Conservation (phyloP, 2,329 filamentous ascomycete species). For the Cladobotryum protrusum region DNA sequence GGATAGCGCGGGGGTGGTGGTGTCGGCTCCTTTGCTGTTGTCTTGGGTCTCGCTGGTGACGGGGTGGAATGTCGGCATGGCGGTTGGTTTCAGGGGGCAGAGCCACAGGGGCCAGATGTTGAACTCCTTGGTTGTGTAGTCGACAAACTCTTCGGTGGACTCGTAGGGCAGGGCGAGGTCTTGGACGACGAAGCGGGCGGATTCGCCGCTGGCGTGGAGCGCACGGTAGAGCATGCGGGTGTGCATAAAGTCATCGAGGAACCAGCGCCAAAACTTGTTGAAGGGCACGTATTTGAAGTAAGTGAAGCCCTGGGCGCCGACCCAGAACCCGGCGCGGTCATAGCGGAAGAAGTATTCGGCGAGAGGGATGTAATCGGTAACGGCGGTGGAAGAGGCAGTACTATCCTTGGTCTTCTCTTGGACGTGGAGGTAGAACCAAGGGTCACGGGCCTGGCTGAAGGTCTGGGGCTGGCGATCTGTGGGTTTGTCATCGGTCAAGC, state of each 20-base stretch:
- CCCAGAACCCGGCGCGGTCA: conserved; percentile 71
- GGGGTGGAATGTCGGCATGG: conserved; percentile 50
- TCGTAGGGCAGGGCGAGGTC: conserved; percentile 56
- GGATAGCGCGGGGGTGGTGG: conserved; percentile 15
- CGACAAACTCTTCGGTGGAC: conserved; percentile 46
- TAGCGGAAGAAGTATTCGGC: conserved; percentile 72
- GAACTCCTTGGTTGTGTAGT: conserved; percentile 46
- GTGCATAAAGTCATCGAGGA: conserved; percentile 66
- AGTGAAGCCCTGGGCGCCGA: conserved; percentile 57
- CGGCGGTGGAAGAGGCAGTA: conserved; percentile 11
- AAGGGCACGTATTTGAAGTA: conserved; percentile 64
- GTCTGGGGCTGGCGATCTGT: conserved; percentile 40
- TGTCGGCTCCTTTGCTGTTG: conserved; percentile 5
- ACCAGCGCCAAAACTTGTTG: conserved; percentile 58
- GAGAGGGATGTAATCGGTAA: conserved; percentile 55
- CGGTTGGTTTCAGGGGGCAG: conserved; percentile 46
- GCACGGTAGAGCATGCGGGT: conserved; percentile 70
- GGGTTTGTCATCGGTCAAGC: conserved; percentile 49
- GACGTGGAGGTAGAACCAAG: conserved; percentile 73
- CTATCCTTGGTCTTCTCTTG: conserved; percentile 35
- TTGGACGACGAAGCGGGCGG: conserved; percentile 60
- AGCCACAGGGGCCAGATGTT: conserved; percentile 57
- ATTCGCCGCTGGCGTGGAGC: conserved; percentile 60
- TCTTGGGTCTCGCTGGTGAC: conserved; percentile 34
- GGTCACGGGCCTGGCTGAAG: conserved; percentile 54